phyloP scores from a whole-genome alignment of 257 asterid species.

The Nicotiana noctiflora region DNA sequence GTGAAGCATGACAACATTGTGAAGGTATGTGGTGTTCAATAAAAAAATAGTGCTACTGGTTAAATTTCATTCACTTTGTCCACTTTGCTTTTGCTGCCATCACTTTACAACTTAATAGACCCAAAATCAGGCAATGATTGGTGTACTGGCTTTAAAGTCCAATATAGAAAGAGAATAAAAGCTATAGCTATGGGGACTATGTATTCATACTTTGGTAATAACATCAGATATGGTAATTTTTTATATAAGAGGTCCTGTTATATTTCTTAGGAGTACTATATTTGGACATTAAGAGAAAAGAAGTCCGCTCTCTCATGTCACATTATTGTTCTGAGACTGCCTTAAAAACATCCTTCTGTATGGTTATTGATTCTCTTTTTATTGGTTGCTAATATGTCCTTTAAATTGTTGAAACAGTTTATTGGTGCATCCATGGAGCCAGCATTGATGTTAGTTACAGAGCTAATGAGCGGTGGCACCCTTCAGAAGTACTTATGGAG shows the following conservation, averaged over 20 bases:
- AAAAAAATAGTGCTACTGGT: not conserved
- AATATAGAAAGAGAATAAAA: not conserved
- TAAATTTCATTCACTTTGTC: not conserved
- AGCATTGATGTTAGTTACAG: constrained; percentile 45
- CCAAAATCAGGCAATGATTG: not conserved
- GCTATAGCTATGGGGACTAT: not conserved
- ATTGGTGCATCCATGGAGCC: constrained; percentile 53
- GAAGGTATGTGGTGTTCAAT: constrained; percentile 30
- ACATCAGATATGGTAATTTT: not conserved
- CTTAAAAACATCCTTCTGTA: not conserved
- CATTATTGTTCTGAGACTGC: not conserved
- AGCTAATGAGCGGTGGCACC: constrained; percentile 58
- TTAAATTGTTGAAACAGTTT: constrained; percentile 33
- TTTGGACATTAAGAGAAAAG: not conserved
- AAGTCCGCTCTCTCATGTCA: not conserved
- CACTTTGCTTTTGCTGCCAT: not conserved
- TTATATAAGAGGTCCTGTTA: not conserved
- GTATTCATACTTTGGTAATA: not conserved
- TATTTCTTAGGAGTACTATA: not conserved
- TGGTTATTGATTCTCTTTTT: not conserved
- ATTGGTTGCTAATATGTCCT: constrained; percentile 15
- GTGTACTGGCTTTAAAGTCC: not conserved
- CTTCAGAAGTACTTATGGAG: constrained; percentile 55
- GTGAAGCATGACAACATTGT: constrained; percentile 52
- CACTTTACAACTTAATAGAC: not conserved